Conservation (phyloP, 2,329 filamentous ascomycete genomes). For the Cyanodermella asteris region DNA sequence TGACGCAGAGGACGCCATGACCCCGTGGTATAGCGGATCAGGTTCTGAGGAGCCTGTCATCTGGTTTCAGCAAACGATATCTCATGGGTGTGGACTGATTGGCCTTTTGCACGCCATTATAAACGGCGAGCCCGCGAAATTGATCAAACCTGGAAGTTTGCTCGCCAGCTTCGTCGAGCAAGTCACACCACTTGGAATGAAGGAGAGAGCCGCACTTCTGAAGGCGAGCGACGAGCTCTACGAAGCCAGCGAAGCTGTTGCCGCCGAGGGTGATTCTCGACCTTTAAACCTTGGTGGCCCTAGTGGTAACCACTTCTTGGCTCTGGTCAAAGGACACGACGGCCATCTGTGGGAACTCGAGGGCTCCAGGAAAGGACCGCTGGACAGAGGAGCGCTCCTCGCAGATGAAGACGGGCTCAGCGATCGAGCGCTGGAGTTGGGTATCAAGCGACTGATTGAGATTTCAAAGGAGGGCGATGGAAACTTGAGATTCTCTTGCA, state of each 20-base stretch:
- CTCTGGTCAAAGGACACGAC: constrained; percentile 14
- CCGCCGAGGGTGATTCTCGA: constrained; percentile 9
- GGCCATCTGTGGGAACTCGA: constrained; percentile 16
- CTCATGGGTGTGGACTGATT: constrained; percentile 36
- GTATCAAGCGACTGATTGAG: constrained; percentile 9
- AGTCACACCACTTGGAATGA: constrained; percentile 22
- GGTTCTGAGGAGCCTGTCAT: constrained; percentile 30
- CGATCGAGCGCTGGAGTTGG: constrained; percentile 11
- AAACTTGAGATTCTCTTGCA: constrained; percentile 2
- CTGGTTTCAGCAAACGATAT: constrained; percentile 38
- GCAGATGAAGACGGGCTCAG: constrained; percentile 14
- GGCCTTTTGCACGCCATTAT: constrained; percentile 31
- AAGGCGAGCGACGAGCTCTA: constrained; percentile 21
- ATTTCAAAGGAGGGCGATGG: constrained; percentile 7
- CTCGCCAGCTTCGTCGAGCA: constrained; percentile 23
- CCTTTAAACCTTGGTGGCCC: constrained; percentile 9
- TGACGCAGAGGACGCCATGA: constrained; percentile 18
- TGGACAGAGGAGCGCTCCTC: constrained; percentile 11
- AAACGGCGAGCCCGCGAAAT: constrained; percentile 24
- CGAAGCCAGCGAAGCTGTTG: constrained; percentile 8
- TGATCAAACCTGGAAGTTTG: constrained; percentile 21
- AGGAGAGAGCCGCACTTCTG: constrained; percentile 27
- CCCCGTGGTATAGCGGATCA: constrained; percentile 21
- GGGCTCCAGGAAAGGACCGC: constrained; percentile 13
- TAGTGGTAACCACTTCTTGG: constrained; percentile 12